phyloP scores from a whole-genome alignment of 176 grass and related monocot genomes.

The Aegilops umbellulata region DNA sequence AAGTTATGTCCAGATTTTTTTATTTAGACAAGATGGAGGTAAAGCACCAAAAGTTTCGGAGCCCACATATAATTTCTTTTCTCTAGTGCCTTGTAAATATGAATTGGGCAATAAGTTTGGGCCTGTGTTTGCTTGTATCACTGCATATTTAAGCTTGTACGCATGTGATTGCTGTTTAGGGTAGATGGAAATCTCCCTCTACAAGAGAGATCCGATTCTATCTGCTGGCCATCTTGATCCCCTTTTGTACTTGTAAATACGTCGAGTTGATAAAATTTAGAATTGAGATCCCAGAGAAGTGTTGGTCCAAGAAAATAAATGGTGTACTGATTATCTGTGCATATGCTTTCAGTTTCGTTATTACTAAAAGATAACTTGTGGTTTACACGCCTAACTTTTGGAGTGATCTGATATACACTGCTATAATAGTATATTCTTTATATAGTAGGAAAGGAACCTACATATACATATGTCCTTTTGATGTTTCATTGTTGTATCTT shows the following conservation, averaged over 20 bases:
- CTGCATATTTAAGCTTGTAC: conserved; percentile 25
- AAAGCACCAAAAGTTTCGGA: conserved; percentile 21
- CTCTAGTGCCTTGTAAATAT: conserved; percentile 33
- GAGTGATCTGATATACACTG: not conserved
- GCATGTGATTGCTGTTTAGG: conserved; percentile 28
- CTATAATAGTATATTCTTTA: not conserved
- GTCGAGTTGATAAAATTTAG: not conserved
- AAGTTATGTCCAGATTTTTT: conserved; percentile 19
- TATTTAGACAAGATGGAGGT: conserved; percentile 14
- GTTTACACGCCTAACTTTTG: not conserved
- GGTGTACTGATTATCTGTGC: not conserved
- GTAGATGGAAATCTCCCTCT: conserved; percentile 9
- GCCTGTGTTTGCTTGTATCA: conserved; percentile 26
- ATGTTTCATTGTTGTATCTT: too few relatives aligned
- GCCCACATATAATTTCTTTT: conserved; percentile 24
- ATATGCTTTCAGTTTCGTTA: not conserved
- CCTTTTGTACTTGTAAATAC: conserved; percentile 20
- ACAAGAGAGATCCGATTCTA: conserved; percentile 6
- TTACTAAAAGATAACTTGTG: not conserved
- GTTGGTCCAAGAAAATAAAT: not conserved
- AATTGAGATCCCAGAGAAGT: not conserved
- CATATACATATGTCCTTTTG: too few relatives aligned
- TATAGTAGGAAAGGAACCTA: too few relatives aligned
- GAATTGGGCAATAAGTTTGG: conserved; percentile 29
- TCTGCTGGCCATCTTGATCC: conserved; percentile 29